Conservation (phyloP, 2,329 filamentous ascomycete genomes). For the Microascus cirrosus region DNA sequence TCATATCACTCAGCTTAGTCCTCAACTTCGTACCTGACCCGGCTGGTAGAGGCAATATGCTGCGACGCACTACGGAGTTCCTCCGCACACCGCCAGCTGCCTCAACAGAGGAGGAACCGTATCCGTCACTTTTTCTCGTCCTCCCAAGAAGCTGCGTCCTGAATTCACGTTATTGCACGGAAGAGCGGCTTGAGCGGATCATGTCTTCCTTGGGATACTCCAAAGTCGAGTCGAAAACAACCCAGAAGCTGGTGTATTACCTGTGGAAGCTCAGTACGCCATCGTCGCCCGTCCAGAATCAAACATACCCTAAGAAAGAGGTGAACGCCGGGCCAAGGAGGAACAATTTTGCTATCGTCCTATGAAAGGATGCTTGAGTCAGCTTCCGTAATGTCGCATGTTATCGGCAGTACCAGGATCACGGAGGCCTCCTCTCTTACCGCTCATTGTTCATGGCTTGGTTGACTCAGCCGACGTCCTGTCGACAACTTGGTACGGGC, state of each 20-base stretch:
- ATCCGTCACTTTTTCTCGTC: constrained; percentile 77
- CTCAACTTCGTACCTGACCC: constrained; percentile 88
- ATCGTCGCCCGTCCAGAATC: constrained; percentile 8
- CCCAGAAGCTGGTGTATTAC: constrained; percentile 77
- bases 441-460: background rate
- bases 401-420: background rate
- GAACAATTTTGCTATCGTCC: constrained; percentile 84
- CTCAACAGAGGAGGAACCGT: constrained; percentile 17
- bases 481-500: background rate
- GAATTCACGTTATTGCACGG: constrained; percentile 84
- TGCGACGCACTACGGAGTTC: constrained; percentile 63
- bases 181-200: constrained; percentile 55
- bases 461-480: background rate
- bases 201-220: constrained; percentile 69
- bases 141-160: constrained; percentile 77
- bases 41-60: constrained; percentile 68
- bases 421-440: background rate
- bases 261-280: constrained; percentile 54
- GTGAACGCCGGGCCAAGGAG: constrained; percentile 62
- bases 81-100: constrained; percentile 26
- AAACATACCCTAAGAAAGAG: constrained; percentile 59
- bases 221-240: constrained; percentile 56
- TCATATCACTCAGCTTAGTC: constrained; percentile 85
- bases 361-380: constrained; percentile 26
- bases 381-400: background rate